Percentiles rank a stretch among this genome's conserved stretches.
phyloP scores from a whole-genome alignment of 1,284 basidiomycete genomes.

The Rhodofomes roseus region DNA sequence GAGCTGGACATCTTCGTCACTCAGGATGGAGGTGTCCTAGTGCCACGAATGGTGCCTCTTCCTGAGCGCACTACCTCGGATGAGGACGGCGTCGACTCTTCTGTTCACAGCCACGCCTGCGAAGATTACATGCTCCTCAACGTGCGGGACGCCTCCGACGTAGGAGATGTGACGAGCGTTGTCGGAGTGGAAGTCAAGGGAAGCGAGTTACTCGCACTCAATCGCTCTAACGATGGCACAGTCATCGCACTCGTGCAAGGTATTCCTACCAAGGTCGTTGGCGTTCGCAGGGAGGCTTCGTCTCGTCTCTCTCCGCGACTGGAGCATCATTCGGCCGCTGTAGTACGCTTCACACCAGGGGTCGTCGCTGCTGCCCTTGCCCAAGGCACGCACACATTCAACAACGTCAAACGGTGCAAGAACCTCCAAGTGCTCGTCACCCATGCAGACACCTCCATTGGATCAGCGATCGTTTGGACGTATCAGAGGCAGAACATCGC shows the following conservation, averaged over 20 bases:
- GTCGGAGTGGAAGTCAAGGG: background rate
- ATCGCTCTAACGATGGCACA: background rate
- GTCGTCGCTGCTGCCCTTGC: slow-evolving; percentile 5
- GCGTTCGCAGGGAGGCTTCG: background rate
- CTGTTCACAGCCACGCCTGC: background rate
- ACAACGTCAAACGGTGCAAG: slow-evolving; percentile 1
- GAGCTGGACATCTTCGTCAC: slow-evolving; percentile 12
- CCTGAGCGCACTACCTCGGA: background rate
- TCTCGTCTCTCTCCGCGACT: background rate
- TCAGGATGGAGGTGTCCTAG: slow-evolving; percentile 5
- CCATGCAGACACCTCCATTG: slow-evolving; percentile 4
- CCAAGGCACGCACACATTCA: slow-evolving; percentile 3
- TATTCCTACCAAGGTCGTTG: background rate
- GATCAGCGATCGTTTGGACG: background rate
- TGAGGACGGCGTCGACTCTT: background rate
- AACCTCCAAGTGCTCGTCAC: slow-evolving; percentile 7
- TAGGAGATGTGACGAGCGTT: background rate
- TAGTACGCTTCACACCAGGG: background rate
- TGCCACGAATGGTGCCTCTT: slow-evolving; percentile 9
- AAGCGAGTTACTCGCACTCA: background rate
- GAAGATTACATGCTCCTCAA: background rate
- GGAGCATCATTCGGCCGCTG: background rate
- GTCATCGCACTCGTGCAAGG: background rate
- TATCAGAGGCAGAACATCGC: slow-evolving; percentile 2
- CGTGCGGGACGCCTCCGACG: background rate